phyloP scores from a whole-genome alignment of 768 basidiomycete species.

The Paxillus ammoniavirescens region DNA sequence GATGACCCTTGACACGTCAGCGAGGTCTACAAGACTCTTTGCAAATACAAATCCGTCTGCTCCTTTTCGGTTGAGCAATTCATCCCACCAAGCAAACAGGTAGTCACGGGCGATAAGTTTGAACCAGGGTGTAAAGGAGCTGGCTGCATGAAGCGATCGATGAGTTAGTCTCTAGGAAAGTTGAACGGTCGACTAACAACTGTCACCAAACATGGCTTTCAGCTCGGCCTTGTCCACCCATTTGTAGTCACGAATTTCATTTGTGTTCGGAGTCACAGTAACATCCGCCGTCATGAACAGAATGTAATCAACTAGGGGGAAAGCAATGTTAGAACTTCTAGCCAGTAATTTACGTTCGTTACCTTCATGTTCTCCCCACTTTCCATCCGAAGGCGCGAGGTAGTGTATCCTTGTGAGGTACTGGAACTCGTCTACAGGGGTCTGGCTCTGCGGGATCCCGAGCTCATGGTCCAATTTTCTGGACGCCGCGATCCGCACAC shows the following conservation, averaged over 20 bases:
- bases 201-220: slow-evolving; percentile 83
- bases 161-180: not conserved
- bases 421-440: slow-evolving; percentile 82
- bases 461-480: slow-evolving; percentile 96
- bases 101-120: slow-evolving; percentile 96
- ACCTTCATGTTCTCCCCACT: slow-evolving; percentile 99
- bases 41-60: slow-evolving; percentile 53
- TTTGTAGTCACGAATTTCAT: slow-evolving; percentile 89
- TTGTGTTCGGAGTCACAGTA: slow-evolving; percentile 72
- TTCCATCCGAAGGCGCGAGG: slow-evolving; percentile 85
- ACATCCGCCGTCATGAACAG: slow-evolving; percentile 92
- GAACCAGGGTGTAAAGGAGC: slow-evolving; percentile 98
- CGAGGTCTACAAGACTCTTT: slow-evolving; percentile 52
- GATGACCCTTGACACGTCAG: slow-evolving; percentile 71
- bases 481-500: slow-evolving; percentile 87
- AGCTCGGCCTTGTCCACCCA: slow-evolving; percentile 92
- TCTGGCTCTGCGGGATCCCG: slow-evolving; percentile 79
- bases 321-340: slow-evolving; percentile 8
- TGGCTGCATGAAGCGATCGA: slow-evolving; percentile 43
- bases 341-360: slow-evolving; percentile 13
- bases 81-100: slow-evolving; percentile 98
- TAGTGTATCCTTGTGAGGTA: slow-evolving; percentile 98
- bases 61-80: slow-evolving; percentile 63
- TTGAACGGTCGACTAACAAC: slow-evolving; percentile 45
- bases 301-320: slow-evolving; percentile 87